These are phyloP conservation scores for Citrus medica DNA, from an alignment of 345 rosid genomes.

Conservation along the genomic window DNA sequence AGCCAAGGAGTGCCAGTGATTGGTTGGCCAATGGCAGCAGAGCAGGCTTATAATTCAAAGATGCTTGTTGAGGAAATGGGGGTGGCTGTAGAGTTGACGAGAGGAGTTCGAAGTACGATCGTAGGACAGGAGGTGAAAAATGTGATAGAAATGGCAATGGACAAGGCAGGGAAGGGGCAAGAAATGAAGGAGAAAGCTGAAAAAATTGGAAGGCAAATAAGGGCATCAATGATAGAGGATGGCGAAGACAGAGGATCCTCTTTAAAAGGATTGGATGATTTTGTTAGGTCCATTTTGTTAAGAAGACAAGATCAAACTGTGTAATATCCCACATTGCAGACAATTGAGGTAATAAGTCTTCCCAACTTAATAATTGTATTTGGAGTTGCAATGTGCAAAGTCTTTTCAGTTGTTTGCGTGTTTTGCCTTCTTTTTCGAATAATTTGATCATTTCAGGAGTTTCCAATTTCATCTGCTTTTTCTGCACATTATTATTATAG, in stretches of 20 bases:
- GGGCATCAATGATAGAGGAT: conserved; percentile 23
- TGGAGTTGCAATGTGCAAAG: too few species aligned
- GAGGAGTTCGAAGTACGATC: conserved; percentile 23
- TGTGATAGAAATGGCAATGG: conserved; percentile 37
- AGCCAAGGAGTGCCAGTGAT: conserved; percentile 53
- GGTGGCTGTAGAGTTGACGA: conserved; percentile 41
- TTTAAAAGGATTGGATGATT: conserved; percentile 30
- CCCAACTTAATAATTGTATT: too few species aligned
- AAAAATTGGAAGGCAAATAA: conserved; percentile 20
- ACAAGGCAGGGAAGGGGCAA: conserved; percentile 27
- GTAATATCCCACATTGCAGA: too few species aligned
- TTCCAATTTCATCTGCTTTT: too few species aligned
- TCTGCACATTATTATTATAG: too few species aligned
- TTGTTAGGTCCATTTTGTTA: conserved; percentile 9
- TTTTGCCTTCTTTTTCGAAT: too few species aligned
- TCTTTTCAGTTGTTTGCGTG: too few species aligned
- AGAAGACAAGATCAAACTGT: not conserved
- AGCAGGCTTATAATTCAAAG: conserved; percentile 47
- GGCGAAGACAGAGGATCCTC: conserved; percentile 36
- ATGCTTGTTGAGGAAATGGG: conserved; percentile 57
- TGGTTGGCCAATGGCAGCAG: conserved; percentile 59
- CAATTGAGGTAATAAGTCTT: too few species aligned
- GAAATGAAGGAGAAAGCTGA: conserved; percentile 40
- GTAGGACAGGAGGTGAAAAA: conserved; percentile 21
- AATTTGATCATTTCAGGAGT: too few species aligned